These are phyloP conservation scores for Candida sanyaensis DNA, from an alignment of 1,139 yeast species.

Conservation along the genomic window DNA sequence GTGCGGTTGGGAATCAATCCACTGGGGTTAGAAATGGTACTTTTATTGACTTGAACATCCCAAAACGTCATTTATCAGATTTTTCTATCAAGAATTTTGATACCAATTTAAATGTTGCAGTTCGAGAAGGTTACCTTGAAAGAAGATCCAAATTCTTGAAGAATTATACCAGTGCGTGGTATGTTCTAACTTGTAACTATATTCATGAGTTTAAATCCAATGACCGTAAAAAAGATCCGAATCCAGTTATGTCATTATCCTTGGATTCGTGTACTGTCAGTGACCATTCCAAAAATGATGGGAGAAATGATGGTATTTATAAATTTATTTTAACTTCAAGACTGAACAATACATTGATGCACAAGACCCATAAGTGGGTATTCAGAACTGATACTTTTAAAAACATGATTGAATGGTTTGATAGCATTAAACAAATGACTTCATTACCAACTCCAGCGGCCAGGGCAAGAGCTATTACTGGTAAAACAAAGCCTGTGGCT, in stretches of 20 bases:
- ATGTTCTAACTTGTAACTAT: constrained; percentile 84
- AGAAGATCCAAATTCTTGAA: constrained; percentile 88
- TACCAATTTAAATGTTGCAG: constrained; percentile 69
- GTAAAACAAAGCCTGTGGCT: not conserved
- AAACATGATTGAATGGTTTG: constrained; percentile 82
- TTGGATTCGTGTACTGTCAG: constrained; percentile 80
- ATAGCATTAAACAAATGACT: constrained; percentile 69
- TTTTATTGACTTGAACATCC: constrained; percentile 74
- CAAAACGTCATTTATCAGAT: constrained; percentile 66
- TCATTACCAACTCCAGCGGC: constrained; percentile 56
- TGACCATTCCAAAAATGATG: constrained; percentile 77
- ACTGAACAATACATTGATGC: constrained; percentile 61
- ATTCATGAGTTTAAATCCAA: constrained; percentile 87
- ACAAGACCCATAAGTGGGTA: constrained; percentile 89
- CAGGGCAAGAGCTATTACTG: constrained; percentile 32
- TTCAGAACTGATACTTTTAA: constrained; percentile 83
- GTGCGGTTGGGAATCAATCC: constrained; percentile 30
- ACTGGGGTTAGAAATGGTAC: constrained; percentile 43
- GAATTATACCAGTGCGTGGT: constrained; percentile 88
- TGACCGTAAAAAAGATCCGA: constrained; percentile 79
- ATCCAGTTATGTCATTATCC: constrained; percentile 86
- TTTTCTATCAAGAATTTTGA: constrained; percentile 66
- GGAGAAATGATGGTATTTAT: constrained; percentile 57
- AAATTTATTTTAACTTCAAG: constrained; percentile 82
- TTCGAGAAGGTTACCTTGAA: constrained; percentile 82